Conservation (phyloP, 371 early-diverging fungal genomes). For the Agmasoma carcini region DNA sequence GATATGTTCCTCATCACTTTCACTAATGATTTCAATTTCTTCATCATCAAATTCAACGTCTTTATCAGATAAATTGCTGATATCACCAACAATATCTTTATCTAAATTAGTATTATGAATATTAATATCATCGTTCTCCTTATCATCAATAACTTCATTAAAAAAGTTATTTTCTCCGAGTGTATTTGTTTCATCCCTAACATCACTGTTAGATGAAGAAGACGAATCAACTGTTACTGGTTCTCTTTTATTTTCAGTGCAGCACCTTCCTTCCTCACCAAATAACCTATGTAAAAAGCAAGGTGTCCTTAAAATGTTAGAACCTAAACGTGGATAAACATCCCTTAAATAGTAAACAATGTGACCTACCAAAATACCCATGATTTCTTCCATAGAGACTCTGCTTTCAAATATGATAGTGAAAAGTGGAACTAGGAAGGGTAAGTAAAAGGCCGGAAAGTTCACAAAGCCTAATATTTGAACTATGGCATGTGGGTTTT, state of each 20-base stretch:
- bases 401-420: slow-evolving; percentile 38
- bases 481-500: slow-evolving; percentile 49
- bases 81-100: background rate
- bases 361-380: slow-evolving; percentile 54
- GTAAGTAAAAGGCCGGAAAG: slow-evolving; percentile 53
- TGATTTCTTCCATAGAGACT: slow-evolving; percentile 45
- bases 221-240: background rate
- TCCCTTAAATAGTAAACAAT: slow-evolving; percentile 49
- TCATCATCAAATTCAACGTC: background rate
- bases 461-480: slow-evolving; percentile 51
- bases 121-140: background rate
- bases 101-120: background rate
- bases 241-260: slow-evolving; percentile 12
- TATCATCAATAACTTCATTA: background rate
- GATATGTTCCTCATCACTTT: background rate
- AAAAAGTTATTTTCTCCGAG: background rate
- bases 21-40: background rate
- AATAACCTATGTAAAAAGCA: slow-evolving; percentile 45
- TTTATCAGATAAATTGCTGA: background rate
- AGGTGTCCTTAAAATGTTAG: slow-evolving; percentile 50
- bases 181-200: background rate
- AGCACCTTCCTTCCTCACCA: slow-evolving; percentile 24
- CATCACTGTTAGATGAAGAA: background rate
- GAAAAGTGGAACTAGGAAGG: slow-evolving; percentile 52
- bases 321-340: slow-evolving; percentile 44